Base-by-base conservation (phyloP, 306 rosid genomes). In the Gillenia trifoliata region DNA sequence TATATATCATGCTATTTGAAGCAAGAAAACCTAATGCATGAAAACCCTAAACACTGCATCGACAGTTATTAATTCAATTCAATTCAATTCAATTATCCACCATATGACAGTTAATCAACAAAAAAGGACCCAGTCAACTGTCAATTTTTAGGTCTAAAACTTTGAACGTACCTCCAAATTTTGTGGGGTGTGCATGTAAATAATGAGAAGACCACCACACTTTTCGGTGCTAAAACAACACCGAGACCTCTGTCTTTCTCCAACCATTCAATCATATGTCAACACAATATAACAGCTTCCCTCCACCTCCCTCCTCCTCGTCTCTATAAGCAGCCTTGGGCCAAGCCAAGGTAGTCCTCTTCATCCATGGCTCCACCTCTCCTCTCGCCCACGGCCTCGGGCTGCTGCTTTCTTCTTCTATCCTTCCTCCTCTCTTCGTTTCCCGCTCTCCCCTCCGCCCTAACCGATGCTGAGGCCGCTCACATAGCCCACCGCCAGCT, bases 401-500 rank as follows among this genome's bases (percentile, higher is more conserved):
- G 82, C 52, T 84, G 70, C 79, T 64, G 64, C 47, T 17, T 82
- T n/a, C 3, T 84, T 1, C 8, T 84, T 3, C 50, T 66, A 19
- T 19, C 84, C 8, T 28, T 76, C 26, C 43, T 79, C 33, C n/a
- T 75, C 6, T 77, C 77, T 15, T 43, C 57, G 1, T 22, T 75
- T 55, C 28, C 75, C 1, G 26, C 78, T 2, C 41, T 70, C 22
- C 28, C 88, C 3, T 25, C 20, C 17, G 89, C 96, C 17, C 75
- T 91, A 31, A 84, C 97, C 5, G 65, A 77, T 38, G 77, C 23
- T 11, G 87, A 93, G 75, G 89, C 64, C 22, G 71, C 86, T 11
- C 45, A 11, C 73, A 89, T 91, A 13, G 77, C 83, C 3, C 85
- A 73, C 54, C 93, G 96, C 64, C 98, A 93, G 50, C 82, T 91